phyloP scores from a whole-genome alignment of 257 asterid species.

The Fraxinus cuspidata region DNA sequence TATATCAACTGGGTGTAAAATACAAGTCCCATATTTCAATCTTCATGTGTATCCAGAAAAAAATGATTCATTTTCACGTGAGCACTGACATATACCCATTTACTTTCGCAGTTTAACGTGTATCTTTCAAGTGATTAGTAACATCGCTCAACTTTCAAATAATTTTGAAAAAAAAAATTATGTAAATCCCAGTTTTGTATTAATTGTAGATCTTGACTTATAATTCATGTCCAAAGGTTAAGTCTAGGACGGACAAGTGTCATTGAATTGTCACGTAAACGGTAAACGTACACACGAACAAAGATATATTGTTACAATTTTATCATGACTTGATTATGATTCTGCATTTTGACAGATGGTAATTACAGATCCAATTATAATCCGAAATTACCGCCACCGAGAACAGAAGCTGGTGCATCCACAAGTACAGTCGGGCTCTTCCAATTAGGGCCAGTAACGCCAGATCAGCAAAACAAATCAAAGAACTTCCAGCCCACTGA shows the following conservation, averaged over 20 bases:
- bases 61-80: neutral
- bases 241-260: neutral
- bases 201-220: neutral
- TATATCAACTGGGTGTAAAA: neutral
- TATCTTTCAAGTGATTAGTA: neutral
- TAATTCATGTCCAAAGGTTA: neutral
- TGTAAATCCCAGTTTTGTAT: neutral
- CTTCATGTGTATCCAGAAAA: neutral
- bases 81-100: neutral
- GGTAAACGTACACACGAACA: neutral
- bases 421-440: slow-evolving; percentile 41
- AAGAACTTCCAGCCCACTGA: slow-evolving; percentile 39
- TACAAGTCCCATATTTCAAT: neutral
- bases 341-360: slow-evolving; percentile 47
- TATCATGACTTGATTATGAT: slow-evolving; percentile 15
- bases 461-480: slow-evolving; percentile 50
- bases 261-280: neutral
- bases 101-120: neutral
- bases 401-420: slow-evolving; percentile 40
- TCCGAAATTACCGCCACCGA: slow-evolving; percentile 41
- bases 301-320: neutral
- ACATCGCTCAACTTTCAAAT: neutral
- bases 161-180: neutral
- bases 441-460: slow-evolving; percentile 56
- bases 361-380: slow-evolving; percentile 32